phyloP scores from a whole-genome alignment of 2,329 filamentous ascomycete genomes.

The Penicillium griseofulvum region DNA sequence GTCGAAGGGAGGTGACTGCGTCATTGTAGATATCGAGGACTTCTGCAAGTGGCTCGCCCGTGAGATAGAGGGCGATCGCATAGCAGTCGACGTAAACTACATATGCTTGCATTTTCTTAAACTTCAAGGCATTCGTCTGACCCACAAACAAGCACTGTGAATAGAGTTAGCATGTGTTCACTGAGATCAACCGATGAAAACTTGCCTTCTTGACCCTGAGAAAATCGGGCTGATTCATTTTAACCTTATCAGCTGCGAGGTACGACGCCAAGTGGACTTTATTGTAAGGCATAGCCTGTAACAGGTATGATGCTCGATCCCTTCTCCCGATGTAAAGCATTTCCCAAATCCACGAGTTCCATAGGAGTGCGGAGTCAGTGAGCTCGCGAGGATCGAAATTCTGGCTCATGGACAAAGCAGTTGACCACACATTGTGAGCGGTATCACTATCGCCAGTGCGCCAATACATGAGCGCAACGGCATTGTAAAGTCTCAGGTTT shows the following conservation, averaged over 20 bases:
- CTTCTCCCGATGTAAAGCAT: conserved; percentile 52
- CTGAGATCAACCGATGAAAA: conserved; percentile 6
- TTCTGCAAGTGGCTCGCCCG: conserved; percentile 33
- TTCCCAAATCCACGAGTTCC: conserved; percentile 66
- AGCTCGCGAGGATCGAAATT: conserved; percentile 37
- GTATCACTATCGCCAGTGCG: conserved; percentile 56
- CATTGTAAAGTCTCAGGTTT: conserved; percentile 70
- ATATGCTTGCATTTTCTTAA: conserved; percentile 50
- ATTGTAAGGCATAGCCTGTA: conserved; percentile 42
- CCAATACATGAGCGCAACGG: conserved; percentile 72
- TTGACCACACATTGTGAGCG: conserved; percentile 64
- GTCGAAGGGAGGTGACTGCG: conserved; percentile 43
- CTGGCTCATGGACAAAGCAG: conserved; percentile 61
- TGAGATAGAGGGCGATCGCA: conserved; percentile 67
- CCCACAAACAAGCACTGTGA: conserved; percentile 53
- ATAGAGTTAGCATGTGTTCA: conserved; percentile 48
- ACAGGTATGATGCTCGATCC: conserved; percentile 35
- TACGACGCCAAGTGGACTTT: conserved; percentile 33
- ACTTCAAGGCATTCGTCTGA: conserved; percentile 57
- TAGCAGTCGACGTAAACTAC: conserved; percentile 60
- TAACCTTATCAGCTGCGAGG: conserved; percentile 8
- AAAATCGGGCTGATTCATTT: conserved; percentile 33
- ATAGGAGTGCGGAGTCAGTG: conserved; percentile 49
- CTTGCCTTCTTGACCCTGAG: conserved; percentile 43
- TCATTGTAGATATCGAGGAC: conserved; percentile 43